A percentile compares a stretch with the other conserved stretches of the same genome.
Evolutionary conservation across 768 basidiomycete genomes (phyloP).

Genomic region (Nidularia sp.): DNA sequence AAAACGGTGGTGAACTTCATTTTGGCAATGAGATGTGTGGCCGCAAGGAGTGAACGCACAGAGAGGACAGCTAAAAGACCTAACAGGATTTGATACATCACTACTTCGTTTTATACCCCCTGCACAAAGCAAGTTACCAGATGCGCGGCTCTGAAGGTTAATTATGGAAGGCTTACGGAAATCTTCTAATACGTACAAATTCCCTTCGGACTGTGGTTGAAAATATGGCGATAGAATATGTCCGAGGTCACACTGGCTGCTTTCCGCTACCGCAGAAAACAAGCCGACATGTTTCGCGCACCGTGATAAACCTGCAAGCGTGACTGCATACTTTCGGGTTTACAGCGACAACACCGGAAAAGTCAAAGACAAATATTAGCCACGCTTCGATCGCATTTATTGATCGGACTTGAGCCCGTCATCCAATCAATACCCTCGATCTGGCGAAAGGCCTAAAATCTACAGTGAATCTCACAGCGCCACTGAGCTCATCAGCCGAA

Average conservation of each 20-base stretch:
- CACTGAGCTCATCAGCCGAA: not conserved
- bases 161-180: slow-evolving; percentile 7
- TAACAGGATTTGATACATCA: not conserved
- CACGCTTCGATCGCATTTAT: not conserved
- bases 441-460: not conserved
- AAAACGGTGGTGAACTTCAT: slow-evolving; percentile 40
- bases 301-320: no score
- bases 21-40: slow-evolving; percentile 3
- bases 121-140: not conserved
- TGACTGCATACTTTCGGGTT: not conserved
- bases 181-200: slow-evolving; percentile 10
- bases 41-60: slow-evolving; percentile 5
- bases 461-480: not conserved
- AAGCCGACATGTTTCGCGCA: no score
- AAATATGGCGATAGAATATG: not conserved
- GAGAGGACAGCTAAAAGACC: slow-evolving; percentile 1
- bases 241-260: not conserved
- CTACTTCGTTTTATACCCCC: not conserved
- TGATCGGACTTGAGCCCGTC: not conserved
- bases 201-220: not conserved
- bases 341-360: not conserved
- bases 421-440: slow-evolving; percentile 1
- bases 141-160: not conserved
- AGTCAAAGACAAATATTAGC: not conserved
- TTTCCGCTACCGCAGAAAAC: no score